Conservation (phyloP, 805 yeast genomes). For the Candida manassasensis region DNA sequence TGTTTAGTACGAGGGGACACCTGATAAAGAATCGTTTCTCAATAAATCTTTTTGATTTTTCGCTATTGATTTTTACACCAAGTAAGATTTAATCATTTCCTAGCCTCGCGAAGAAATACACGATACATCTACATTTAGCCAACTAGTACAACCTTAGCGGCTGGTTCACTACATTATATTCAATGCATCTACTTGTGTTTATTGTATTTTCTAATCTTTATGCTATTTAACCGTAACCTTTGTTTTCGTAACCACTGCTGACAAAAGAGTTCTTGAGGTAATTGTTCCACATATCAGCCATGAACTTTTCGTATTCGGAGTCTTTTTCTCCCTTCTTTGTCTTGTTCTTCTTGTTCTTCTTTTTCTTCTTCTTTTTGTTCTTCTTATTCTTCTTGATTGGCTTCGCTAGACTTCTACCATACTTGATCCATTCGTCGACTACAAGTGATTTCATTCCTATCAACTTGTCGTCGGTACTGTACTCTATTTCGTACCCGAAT, state of each 20-base stretch:
- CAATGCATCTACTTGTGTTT: no score
- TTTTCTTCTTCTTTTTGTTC: conserved; percentile 14
- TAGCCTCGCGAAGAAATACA: no score
- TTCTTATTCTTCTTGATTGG: conserved; percentile 23
- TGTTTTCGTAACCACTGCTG: conserved; percentile 58
- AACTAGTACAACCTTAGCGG: no score
- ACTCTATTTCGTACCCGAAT: conserved; percentile 62
- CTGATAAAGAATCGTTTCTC: no score
- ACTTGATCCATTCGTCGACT: conserved; percentile 57
- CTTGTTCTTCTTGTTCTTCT: conserved; percentile 17
- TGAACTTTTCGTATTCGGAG: conserved; percentile 9
- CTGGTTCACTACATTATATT: no score
- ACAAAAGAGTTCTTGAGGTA: conserved; percentile 60
- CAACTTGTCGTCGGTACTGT: conserved; percentile 59
- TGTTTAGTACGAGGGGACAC: no score
- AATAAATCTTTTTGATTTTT: no score
- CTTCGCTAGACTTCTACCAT: conserved; percentile 51
- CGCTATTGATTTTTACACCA: no score
- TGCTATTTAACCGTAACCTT: conserved; percentile 31
- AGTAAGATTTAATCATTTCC: no score
- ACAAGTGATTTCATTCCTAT: conserved; percentile 51
- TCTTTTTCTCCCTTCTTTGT: conserved; percentile 8
- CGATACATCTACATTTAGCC: no score
- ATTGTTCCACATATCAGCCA: conserved; percentile 49
- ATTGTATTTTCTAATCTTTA: no score